These are phyloP conservation scores for Dictyostelium brefeldianum DNA, from an alignment of 78 protist species.

Conservation along the genomic window DNA sequence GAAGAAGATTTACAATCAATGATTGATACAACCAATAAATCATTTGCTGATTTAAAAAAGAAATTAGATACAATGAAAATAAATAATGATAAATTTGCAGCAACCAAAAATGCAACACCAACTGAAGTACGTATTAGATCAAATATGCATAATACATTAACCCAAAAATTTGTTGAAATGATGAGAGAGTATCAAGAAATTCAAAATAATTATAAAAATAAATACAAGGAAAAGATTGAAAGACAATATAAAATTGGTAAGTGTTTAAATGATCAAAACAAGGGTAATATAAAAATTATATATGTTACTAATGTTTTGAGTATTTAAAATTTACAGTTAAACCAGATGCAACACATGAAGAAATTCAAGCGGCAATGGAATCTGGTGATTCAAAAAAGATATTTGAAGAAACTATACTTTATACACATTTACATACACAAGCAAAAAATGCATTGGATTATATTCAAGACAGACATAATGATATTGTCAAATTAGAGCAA, in stretches of 20 bases:
- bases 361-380: slow-evolving; percentile 87
- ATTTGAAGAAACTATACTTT: slow-evolving; percentile 83
- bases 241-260: slow-evolving; percentile 88
- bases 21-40: slow-evolving; percentile 79
- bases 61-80: slow-evolving; percentile 78
- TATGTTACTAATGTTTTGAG: no score
- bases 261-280: background rate
- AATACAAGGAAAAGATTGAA: slow-evolving; percentile 87
- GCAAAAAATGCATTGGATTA: slow-evolving; percentile 84
- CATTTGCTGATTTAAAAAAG: slow-evolving; percentile 72
- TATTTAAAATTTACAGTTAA: no score
- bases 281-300: background rate
- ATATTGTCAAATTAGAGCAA: slow-evolving; percentile 85
- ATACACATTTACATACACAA: slow-evolving; percentile 74
- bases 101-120: slow-evolving; percentile 30
- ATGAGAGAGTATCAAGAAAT: slow-evolving; percentile 90
- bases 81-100: slow-evolving; percentile 52
- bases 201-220: slow-evolving; percentile 85
- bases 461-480: slow-evolving; percentile 89
- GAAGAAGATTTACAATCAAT: slow-evolving; percentile 78
- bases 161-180: slow-evolving; percentile 88
- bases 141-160: slow-evolving; percentile 83
- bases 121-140: slow-evolving; percentile 79
- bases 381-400: slow-evolving; percentile 71
- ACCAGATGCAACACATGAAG: slow-evolving; percentile 91